Evolutionary conservation across 176 grass and related monocot genomes (phyloP).

Genomic region (Zoysia pacifica): DNA sequence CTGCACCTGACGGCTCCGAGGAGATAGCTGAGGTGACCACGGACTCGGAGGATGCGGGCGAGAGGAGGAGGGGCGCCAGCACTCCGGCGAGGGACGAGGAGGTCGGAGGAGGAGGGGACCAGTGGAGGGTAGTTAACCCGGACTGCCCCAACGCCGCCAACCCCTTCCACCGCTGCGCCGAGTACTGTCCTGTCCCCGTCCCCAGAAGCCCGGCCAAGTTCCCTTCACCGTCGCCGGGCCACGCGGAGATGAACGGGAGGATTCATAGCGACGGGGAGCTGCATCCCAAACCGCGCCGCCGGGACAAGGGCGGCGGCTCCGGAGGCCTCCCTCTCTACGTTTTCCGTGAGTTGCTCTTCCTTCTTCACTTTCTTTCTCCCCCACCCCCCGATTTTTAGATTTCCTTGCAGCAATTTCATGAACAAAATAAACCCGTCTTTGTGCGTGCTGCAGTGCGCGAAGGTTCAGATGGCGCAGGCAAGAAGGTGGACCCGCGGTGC

Average conservation of each 20-base stretch:
- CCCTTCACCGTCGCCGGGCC: neutral
- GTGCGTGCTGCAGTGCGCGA: slow-evolving; percentile 51
- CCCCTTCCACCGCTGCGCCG: slow-evolving; percentile 61
- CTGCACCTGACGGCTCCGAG: neutral
- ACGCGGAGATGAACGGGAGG: slow-evolving; percentile 49
- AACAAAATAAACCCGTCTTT: neutral
- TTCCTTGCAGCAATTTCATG: neutral
- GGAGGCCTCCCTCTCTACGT: slow-evolving; percentile 74
- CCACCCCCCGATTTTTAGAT: too few relatives aligned
- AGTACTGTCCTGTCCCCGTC: slow-evolving; percentile 49
- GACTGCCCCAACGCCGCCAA: slow-evolving; percentile 62
- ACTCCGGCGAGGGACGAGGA: slow-evolving; percentile 27
- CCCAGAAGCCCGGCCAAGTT: slow-evolving; percentile 26
- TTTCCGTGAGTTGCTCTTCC: slow-evolving; percentile 46
- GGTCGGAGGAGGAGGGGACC: slow-evolving; percentile 15
- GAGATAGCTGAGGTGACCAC: neutral
- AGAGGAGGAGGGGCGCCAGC: neutral
- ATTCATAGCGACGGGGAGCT: slow-evolving; percentile 47
- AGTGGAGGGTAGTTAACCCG: slow-evolving; percentile 44
- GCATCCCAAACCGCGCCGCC: slow-evolving; percentile 34
- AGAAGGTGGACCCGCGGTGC: slow-evolving; percentile 77
- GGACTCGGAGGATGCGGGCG: neutral
- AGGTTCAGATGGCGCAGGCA: slow-evolving; percentile 41
- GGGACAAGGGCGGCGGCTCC: slow-evolving; percentile 52
- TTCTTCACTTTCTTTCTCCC: neutral